phyloP scores from a whole-genome alignment of 148 eudicot genomes.

The Chenopodium berlandieri region DNA sequence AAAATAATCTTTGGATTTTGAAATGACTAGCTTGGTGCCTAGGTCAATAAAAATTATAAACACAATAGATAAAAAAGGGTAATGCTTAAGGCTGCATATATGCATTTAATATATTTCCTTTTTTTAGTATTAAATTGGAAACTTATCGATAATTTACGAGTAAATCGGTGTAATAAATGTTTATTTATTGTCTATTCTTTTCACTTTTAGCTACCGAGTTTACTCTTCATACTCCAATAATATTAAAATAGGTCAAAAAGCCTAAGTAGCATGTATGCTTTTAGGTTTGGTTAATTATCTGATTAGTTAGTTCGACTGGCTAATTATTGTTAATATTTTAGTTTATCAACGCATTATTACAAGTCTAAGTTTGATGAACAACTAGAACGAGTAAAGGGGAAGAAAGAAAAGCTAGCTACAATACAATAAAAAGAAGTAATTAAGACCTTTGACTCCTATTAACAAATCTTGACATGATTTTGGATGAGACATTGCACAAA shows the following conservation, averaged over 20 bases:
- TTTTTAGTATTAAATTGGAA: too few species aligned
- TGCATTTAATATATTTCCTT: too few species aligned
- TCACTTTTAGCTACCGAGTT: too few species aligned
- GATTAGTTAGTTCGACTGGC: not conserved
- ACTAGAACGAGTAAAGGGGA: not conserved
- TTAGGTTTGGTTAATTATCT: not conserved
- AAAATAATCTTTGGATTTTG: too few species aligned
- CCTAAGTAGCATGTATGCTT: not conserved
- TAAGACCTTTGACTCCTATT: not conserved
- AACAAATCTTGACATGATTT: not conserved
- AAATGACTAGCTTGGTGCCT: too few species aligned
- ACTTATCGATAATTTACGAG: too few species aligned
- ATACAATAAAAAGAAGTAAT: too few species aligned
- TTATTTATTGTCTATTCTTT: too few species aligned
- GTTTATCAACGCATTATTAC: not conserved
- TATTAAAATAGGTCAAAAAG: not conserved
- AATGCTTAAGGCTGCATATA: too few species aligned
- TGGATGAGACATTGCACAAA: not conserved
- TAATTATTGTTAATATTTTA: not conserved
- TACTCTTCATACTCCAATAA: not conserved
- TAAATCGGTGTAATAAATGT: too few species aligned
- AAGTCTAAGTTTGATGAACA: constrained; percentile 4
- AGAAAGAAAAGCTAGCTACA: not conserved
- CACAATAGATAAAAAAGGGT: too few species aligned
- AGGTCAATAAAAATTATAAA: too few species aligned